Conservation (phyloP, 768 basidiomycete genomes). For the Tulasnella sp. region DNA sequence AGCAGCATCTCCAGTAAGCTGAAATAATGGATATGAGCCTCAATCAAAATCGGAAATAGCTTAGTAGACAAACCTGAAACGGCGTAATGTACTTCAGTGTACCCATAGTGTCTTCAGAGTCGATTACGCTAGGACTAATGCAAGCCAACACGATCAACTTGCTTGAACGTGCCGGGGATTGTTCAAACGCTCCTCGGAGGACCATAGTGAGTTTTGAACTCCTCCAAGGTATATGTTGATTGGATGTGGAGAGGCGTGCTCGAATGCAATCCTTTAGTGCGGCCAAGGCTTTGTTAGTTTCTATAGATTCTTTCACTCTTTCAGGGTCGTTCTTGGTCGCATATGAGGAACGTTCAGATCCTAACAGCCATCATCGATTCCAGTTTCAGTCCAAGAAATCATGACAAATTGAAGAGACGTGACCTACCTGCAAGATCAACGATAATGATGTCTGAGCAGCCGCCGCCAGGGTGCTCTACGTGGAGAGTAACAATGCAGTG, state of each 20-base stretch:
- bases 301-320: constrained; percentile 1
- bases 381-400: not conserved
- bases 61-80: not conserved
- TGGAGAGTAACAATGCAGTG: constrained; percentile 3
- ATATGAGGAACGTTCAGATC: not conserved
- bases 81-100: constrained; percentile 3
- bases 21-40: not conserved
- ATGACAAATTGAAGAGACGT: not conserved
- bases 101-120: not conserved
- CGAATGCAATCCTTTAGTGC: not conserved
- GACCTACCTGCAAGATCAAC: not conserved
- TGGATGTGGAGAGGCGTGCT: not conserved
- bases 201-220: not conserved
- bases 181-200: constrained; percentile 4
- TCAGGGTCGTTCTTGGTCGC: constrained; percentile 5
- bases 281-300: not conserved
- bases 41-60: not conserved
- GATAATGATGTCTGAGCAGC: not conserved
- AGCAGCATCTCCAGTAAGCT: constrained; percentile 1
- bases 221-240: constrained; percentile 3
- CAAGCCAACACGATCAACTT: constrained; percentile 9
- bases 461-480: not conserved
- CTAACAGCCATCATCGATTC: not conserved
- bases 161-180: not conserved
- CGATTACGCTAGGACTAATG: not conserved